Evolutionary conservation across 2,329 filamentous ascomycete genomes (phyloP).

Genomic region (Thielaviopsis cerberus): DNA sequence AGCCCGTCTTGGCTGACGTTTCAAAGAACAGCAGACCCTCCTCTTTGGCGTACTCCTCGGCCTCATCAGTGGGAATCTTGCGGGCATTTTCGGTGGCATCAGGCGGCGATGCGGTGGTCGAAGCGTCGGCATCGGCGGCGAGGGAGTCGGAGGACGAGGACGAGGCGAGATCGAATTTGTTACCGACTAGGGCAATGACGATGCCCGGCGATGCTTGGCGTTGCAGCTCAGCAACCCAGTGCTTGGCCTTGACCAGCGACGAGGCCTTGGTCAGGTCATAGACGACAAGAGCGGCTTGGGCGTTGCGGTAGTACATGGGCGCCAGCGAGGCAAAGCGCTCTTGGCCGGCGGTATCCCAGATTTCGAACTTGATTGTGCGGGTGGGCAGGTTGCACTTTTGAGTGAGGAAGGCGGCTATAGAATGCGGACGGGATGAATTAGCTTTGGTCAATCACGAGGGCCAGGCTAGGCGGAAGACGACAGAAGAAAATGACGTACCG

Average conservation of each 20-base stretch:
- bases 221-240: slow-evolving; percentile 96
- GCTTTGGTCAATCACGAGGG: neutral
- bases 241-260: slow-evolving; percentile 87
- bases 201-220: slow-evolving; percentile 90
- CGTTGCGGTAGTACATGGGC: slow-evolving; percentile 99
- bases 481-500: slow-evolving; percentile 37
- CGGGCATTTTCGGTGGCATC: slow-evolving; percentile 53
- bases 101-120: slow-evolving; percentile 30
- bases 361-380: slow-evolving; percentile 82
- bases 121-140: slow-evolving; percentile 27
- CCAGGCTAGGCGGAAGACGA: neutral
- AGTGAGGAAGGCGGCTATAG: slow-evolving; percentile 78
- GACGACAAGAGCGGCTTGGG: slow-evolving; percentile 89
- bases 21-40: slow-evolving; percentile 91
- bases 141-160: slow-evolving; percentile 27
- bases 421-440: slow-evolving; percentile 8
- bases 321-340: slow-evolving; percentile 92
- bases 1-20: slow-evolving; percentile 89
- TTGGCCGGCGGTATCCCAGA: slow-evolving; percentile 97
- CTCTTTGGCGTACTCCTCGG: slow-evolving; percentile 83
- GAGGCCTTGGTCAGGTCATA: slow-evolving; percentile 97
- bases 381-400: slow-evolving; percentile 95
- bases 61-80: slow-evolving; percentile 80
- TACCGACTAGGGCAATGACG: slow-evolving; percentile 89
- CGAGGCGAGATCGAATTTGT: slow-evolving; percentile 79